Evolutionary conservation across 2,329 filamentous ascomycete genomes (phyloP).

Genomic region (Cladosporium austrohemisphaericum): DNA sequence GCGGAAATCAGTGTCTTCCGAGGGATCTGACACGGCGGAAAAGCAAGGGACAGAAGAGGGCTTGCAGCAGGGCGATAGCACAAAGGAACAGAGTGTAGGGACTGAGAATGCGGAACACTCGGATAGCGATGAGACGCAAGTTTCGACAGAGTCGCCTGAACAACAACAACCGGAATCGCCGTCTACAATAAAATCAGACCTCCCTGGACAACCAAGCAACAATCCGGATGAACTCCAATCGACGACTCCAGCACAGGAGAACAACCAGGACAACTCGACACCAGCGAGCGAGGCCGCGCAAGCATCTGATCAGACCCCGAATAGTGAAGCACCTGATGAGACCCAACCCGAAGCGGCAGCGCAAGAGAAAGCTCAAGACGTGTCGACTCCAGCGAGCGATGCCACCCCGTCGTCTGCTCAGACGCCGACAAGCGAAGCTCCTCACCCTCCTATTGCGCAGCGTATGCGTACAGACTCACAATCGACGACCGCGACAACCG

Average conservation of each 20-base stretch:
- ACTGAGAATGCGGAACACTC: not conserved
- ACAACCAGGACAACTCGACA: no score
- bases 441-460: constrained; percentile 21
- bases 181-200: not conserved
- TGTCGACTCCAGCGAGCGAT: constrained; percentile 13
- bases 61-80: not conserved
- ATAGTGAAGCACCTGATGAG: not conserved
- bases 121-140: constrained; percentile 8
- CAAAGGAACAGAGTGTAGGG: not conserved
- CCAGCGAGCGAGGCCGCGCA: no score
- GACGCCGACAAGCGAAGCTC: constrained; percentile 16
- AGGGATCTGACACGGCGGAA: constrained; percentile 11
- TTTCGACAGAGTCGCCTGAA: constrained; percentile 13
- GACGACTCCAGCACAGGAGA: no score
- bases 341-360: not conserved
- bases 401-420: constrained; percentile 13
- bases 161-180: constrained; percentile 1
- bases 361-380: not conserved
- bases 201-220: not conserved
- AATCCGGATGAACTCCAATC: no score
- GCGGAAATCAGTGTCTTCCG: constrained; percentile 11
- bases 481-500: constrained; percentile 52
- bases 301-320: no score
- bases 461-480: constrained; percentile 58
- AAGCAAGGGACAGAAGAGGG: not conserved